These are phyloP conservation scores for Aspergillus thermomutatus DNA, from an alignment of 2,329 filamentous ascomycete genomes.

Conservation along the genomic window DNA sequence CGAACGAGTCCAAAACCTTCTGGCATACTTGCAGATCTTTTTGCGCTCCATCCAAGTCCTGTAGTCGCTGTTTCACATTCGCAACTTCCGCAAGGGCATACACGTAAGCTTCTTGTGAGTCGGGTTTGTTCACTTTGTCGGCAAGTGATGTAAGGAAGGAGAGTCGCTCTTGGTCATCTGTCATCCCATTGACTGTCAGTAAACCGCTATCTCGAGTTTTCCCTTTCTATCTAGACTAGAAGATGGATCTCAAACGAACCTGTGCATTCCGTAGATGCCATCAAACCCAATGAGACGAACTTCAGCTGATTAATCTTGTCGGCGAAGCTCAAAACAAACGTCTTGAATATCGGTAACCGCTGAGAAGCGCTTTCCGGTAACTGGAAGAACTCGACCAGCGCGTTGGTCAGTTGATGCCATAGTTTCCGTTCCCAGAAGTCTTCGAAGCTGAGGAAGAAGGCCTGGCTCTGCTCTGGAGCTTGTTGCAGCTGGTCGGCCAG, in stretches of 20 bases:
- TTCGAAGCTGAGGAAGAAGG: conserved; percentile 86
- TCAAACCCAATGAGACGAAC: conserved; percentile 85
- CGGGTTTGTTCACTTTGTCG: conserved; percentile 84
- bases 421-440: conserved; percentile 97
- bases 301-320: conserved; percentile 99
- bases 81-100: conserved; percentile 91
- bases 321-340: conserved; percentile 92
- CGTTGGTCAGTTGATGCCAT: conserved; percentile 97
- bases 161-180: conserved; percentile 83
- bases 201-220: background rate
- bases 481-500: conserved; percentile 84
- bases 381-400: conserved; percentile 83
- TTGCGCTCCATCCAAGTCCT: conserved; percentile 76
- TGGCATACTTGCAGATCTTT: conserved; percentile 85
- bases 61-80: conserved; percentile 76
- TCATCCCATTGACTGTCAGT: conserved; percentile 8
- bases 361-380: conserved; percentile 75
- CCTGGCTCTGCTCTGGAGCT: conserved; percentile 82
- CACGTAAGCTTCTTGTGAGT: conserved; percentile 92
- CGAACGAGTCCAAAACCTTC: conserved; percentile 83
- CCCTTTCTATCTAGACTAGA: background rate
- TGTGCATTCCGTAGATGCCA: conserved; percentile 75
- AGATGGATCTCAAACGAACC: conserved; percentile 13
- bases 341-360: conserved; percentile 86
- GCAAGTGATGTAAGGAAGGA: conserved; percentile 79